phyloP scores from a whole-genome alignment of 73 alveolate species.

The Strombidium stylifer region DNA sequence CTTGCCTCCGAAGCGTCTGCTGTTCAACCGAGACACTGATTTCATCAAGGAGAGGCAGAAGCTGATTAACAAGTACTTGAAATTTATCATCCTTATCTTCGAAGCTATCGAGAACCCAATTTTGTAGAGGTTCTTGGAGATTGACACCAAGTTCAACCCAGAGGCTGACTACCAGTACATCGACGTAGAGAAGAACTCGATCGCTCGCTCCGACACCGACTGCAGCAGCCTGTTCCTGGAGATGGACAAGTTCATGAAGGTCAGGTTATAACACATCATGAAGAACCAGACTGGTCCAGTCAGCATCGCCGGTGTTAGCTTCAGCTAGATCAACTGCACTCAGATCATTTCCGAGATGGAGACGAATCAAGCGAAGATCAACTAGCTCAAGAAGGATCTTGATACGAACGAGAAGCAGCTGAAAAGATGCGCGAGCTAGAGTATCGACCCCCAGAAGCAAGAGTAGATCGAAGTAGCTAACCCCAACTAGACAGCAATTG shows the following conservation, averaged over 20 bases:
- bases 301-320: not conserved
- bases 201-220: not conserved
- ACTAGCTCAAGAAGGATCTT: too few species aligned
- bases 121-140: constrained; percentile 48
- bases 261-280: constrained; percentile 1
- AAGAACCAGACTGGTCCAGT: constrained; percentile 18
- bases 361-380: too few species aligned
- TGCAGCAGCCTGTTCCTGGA: constrained; percentile 5
- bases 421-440: too few species aligned
- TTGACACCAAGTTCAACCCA: constrained; percentile 56
- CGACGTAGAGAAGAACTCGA: constrained; percentile 7
- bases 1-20: constrained; percentile 43
- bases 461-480: too few species aligned
- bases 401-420: too few species aligned
- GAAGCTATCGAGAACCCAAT: constrained; percentile 68
- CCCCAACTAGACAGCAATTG: too few species aligned
- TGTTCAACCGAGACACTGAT: constrained; percentile 33
- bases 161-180: constrained; percentile 51
- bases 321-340: not conserved
- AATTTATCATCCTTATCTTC: constrained; percentile 40
- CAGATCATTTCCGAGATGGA: not conserved
- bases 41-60: constrained; percentile 24
- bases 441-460: too few species aligned
- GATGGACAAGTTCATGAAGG: constrained; percentile 2
- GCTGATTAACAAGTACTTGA: constrained; percentile 34